phyloP scores from a whole-genome alignment of 2,329 filamentous ascomycete genomes.

The Aspergillus puulaauensis region DNA sequence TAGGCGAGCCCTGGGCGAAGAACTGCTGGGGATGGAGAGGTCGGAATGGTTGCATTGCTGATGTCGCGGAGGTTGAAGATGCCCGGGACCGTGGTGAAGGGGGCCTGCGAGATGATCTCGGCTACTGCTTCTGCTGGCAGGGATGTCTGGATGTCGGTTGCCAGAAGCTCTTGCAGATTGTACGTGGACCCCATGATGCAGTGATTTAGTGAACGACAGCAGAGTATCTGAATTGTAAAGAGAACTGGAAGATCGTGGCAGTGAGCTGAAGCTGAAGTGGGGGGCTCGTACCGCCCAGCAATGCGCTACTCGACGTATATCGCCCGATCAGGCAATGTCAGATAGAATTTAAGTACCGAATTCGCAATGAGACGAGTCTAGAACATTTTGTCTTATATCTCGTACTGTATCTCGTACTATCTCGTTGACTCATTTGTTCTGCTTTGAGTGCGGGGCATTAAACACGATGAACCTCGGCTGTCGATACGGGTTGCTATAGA shows the following conservation, averaged over 20 bases:
- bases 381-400: background rate
- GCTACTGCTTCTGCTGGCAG: conserved; percentile 22
- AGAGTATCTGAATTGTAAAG: too few species aligned
- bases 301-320: background rate
- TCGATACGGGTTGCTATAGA: too few species aligned
- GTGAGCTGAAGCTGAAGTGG: background rate
- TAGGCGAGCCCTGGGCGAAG: conserved; percentile 67
- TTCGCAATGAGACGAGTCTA: background rate
- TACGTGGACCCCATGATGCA: conserved; percentile 2
- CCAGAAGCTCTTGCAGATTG: conserved; percentile 20
- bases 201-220: background rate
- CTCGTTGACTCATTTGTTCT: too few species aligned
- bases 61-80: conserved; percentile 30
- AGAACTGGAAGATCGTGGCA: background rate
- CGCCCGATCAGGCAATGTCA: background rate
- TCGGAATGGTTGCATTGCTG: conserved; percentile 16
- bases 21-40: conserved; percentile 46
- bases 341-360: background rate
- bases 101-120: conserved; percentile 25
- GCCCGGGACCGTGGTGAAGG: conserved; percentile 26
- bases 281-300: background rate
- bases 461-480: too few species aligned
- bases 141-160: conserved; percentile 23
- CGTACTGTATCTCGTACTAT: too few species aligned
- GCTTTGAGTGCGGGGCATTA: too few species aligned